Base-by-base conservation (phyloP, 345 rosid species). In the Cardamine chenopodiifolia region DNA sequence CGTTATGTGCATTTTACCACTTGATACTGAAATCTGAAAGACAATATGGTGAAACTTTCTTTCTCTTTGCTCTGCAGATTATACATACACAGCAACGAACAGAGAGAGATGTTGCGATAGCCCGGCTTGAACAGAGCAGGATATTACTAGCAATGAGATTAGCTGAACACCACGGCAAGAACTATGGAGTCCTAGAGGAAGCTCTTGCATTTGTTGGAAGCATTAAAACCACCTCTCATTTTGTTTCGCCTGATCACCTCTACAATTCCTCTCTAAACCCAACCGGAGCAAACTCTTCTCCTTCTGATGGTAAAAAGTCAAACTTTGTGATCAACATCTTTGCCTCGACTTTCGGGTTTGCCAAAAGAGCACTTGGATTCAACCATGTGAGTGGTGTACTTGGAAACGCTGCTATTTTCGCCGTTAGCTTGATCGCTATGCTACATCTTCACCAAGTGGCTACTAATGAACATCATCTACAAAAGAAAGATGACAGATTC, bases 21-120 rank as follows among this genome's bases (percentile, higher is more conserved):
- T 23, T 35, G 39, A 45, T 12, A 58, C 32, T 55, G 59, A 2
- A 15, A 44, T 53, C 44, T 73, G 25, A 32, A 56, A 12, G 12
- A 37, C 8, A 9, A 59, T 31, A 31, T 62, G 49, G 42, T 44
- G 6, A 23, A 9, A 9, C 18, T 3, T 71, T 65, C 3, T 49
- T 66, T 13, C 35, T 53, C 59, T 40, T 39, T 79, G 40, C 37
- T 66, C 54, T 62, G 71, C 80, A 95, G 97, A 95, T 90, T 2
- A 79, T 95, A 53, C 92, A 95, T 68, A 77, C 77, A 32, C 96
- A 92, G 83, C 97, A 92, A 71, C 86, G 89, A 40, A 94, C 91
- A 14, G 98, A 95, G 83, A 84, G 88, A 82, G 98, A 92, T 84
- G 83, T 92, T 14, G 97, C 98, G 8, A 77, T 95, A 75, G 96